Conservation (phyloP, 2,329 filamentous ascomycete genomes). For the Dactylellina leptospora region DNA sequence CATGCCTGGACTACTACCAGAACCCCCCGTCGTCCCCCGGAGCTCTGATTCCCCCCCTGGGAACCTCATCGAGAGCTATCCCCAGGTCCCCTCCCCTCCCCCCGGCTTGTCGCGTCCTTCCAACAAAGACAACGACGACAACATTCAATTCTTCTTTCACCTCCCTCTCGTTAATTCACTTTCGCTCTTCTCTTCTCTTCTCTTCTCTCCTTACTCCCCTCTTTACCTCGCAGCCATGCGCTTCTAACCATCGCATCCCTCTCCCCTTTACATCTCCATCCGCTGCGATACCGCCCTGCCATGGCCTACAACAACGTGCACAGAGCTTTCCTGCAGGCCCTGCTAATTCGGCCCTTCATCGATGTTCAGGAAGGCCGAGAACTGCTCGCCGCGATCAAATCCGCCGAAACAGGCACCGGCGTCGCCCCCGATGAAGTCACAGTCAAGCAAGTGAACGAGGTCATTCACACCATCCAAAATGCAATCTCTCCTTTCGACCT, state of each 20-base stretch:
- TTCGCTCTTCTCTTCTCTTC: not conserved
- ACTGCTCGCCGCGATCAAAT: constrained; percentile 79
- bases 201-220: not conserved
- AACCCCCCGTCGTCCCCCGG: constrained; percentile 1
- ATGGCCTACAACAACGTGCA: constrained; percentile 71
- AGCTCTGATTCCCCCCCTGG: not conserved
- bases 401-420: constrained; percentile 65
- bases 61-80: constrained; percentile 4
- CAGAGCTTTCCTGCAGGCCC: constrained; percentile 88
- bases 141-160: too few species aligned
- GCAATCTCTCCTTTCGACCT: constrained; percentile 82
- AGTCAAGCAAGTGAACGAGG: constrained; percentile 72
- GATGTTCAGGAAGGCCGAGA: constrained; percentile 77
- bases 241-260: not conserved
- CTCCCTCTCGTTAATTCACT: too few species aligned
- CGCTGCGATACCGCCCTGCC: not conserved
- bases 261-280: not conserved
- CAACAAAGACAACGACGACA: not conserved
- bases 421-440: constrained; percentile 67
- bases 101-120: not conserved
- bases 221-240: not conserved
- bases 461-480: constrained; percentile 75
- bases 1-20: constrained; percentile 8
- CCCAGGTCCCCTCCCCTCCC: too few species aligned
- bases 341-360: constrained; percentile 79